Evolutionary conservation across 2,329 filamentous ascomycete genomes (phyloP).

Genomic region (Grosmannia clavigera): DNA sequence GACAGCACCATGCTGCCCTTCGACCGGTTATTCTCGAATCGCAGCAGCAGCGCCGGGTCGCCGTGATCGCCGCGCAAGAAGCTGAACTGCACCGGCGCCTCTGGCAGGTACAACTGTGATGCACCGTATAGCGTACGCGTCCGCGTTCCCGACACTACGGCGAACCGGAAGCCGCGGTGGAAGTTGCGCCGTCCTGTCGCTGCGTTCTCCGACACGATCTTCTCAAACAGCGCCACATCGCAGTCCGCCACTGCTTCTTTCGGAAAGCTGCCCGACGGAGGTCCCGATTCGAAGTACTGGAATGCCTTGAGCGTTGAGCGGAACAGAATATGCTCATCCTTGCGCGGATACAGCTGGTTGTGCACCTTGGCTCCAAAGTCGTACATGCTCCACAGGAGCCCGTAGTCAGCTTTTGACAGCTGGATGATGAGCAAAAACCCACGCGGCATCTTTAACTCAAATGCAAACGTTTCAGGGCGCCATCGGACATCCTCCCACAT

Average conservation of each 20-base stretch:
- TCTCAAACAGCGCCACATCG: slow-evolving; percentile 65
- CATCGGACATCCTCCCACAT: slow-evolving; percentile 76
- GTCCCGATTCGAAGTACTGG: slow-evolving; percentile 65
- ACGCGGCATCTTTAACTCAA: slow-evolving; percentile 60
- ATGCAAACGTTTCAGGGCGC: slow-evolving; percentile 52
- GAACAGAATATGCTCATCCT: slow-evolving; percentile 59
- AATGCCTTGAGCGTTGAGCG: slow-evolving; percentile 59
- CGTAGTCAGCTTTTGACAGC: slow-evolving; percentile 65
- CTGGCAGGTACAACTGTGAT: slow-evolving; percentile 54
- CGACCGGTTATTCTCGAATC: slow-evolving; percentile 52
- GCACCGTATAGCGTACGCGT: slow-evolving; percentile 69
- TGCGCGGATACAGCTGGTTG: slow-evolving; percentile 52
- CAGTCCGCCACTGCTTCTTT: slow-evolving; percentile 60
- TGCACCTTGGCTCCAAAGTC: slow-evolving; percentile 73
- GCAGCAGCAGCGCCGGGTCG: slow-evolving; percentile 56
- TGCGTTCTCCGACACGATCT: slow-evolving; percentile 52
- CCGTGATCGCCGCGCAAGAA: slow-evolving; percentile 62
- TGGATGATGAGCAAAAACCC: slow-evolving; percentile 63
- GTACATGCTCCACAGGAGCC: slow-evolving; percentile 68
- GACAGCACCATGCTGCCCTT: slow-evolving; percentile 65
- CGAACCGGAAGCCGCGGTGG: slow-evolving; percentile 69
- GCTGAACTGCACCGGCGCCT: slow-evolving; percentile 62
- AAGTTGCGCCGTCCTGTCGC: slow-evolving; percentile 59
- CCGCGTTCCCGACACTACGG: slow-evolving; percentile 63
- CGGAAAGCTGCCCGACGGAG: slow-evolving; percentile 61